These are phyloP conservation scores for Serendipita vermifera DNA, from an alignment of 768 basidiomycete genomes.

Conservation along the genomic window DNA sequence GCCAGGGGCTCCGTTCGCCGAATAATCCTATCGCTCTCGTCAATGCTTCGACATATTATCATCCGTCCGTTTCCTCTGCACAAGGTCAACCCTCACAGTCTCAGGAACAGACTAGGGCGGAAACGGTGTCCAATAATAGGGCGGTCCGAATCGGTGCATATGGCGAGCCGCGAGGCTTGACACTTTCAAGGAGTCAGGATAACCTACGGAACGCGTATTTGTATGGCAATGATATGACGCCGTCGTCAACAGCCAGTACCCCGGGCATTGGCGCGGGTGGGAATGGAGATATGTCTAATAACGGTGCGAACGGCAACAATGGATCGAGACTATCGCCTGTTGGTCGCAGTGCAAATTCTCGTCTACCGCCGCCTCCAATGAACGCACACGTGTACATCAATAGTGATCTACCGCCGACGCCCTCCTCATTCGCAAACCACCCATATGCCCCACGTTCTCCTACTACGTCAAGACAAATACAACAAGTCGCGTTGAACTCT, in stretches of 20 bases:
- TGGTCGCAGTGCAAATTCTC: neutral
- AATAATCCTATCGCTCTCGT: conserved; percentile 1
- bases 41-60: conserved; percentile 2
- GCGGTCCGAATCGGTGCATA: neutral
- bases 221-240: neutral
- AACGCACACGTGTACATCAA: conserved; percentile 1
- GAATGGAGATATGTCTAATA: neutral
- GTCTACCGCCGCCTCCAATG: neutral
- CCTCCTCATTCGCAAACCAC: conserved; percentile 3
- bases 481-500: conserved; percentile 5
- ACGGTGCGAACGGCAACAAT: neutral
- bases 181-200: neutral
- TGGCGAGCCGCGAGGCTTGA: neutral
- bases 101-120: neutral
- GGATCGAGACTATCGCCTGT: conserved; percentile 5
- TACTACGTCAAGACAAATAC: conserved; percentile 1
- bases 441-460: conserved; percentile 7
- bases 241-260: neutral
- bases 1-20: neutral
- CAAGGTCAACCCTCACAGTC: neutral
- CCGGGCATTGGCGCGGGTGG: neutral
- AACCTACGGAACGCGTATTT: neutral
- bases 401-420: neutral
- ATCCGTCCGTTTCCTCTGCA: neutral
- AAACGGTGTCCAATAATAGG: neutral